These are phyloP conservation scores for Plenodomus biglobosus DNA, from an alignment of 2,329 filamentous ascomycete species.

Conservation along the genomic window DNA sequence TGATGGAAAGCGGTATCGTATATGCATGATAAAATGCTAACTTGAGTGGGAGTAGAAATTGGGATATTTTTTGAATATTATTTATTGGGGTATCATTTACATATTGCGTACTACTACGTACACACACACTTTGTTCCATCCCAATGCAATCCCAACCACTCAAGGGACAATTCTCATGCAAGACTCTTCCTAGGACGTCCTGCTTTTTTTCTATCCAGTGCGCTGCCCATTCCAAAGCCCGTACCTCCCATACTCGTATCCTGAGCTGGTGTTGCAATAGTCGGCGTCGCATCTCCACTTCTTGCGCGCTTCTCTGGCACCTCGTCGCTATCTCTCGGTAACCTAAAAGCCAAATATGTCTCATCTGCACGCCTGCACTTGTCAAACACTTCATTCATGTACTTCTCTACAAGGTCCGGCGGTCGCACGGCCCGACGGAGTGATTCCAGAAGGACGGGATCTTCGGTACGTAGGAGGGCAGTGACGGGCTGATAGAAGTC, in stretches of 20 bases:
- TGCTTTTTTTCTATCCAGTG: conserved; percentile 26
- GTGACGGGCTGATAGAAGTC: conserved; percentile 71
- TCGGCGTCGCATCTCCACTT: conserved; percentile 26
- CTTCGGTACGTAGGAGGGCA: conserved; percentile 57
- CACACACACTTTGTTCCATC: too few species aligned
- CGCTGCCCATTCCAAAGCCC: conserved; percentile 3
- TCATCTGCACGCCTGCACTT: conserved; percentile 58
- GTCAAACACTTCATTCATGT: conserved; percentile 53
- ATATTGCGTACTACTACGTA: conserved; percentile 2
- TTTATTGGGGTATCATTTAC: conserved; percentile 18
- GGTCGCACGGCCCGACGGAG: conserved; percentile 58
- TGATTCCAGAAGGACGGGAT: conserved; percentile 56
- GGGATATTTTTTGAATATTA: background rate
- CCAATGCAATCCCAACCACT: background rate
- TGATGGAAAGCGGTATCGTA: too few species aligned
- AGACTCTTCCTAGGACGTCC: conserved; percentile 32
- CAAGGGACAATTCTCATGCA: conserved; percentile 3
- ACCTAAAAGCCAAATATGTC: conserved; percentile 57
- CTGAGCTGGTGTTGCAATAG: conserved; percentile 16
- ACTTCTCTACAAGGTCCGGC: conserved; percentile 40
- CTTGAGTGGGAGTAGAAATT: too few species aligned
- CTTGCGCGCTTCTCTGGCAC: conserved; percentile 15
- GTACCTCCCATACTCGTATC: conserved; percentile 20
- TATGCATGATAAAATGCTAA: too few species aligned
- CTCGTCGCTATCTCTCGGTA: conserved; percentile 50